Conservation (phyloP, 352 stramenopile species). For the Pythium periplocum region DNA sequence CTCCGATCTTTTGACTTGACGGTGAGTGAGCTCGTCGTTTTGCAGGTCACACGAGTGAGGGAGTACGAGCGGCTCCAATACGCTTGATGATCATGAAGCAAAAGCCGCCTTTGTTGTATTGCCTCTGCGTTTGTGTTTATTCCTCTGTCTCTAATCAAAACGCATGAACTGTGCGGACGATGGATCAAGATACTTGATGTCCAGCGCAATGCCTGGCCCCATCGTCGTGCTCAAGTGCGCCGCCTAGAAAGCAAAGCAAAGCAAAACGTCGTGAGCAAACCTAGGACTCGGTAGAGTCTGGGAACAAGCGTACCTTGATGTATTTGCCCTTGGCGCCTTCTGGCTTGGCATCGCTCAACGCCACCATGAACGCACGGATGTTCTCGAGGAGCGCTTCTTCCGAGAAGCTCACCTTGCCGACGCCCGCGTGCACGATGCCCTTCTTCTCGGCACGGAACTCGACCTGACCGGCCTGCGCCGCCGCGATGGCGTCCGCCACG, state of each 20-base stretch:
- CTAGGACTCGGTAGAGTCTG: background rate
- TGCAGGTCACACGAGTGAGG: background rate
- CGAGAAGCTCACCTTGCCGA: slow-evolving; percentile 88
- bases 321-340: slow-evolving; percentile 93
- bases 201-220: slow-evolving; percentile 70
- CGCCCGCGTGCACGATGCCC: slow-evolving; percentile 83
- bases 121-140: slow-evolving; percentile 6
- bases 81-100: too few species aligned
- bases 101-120: too few species aligned
- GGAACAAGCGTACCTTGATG: slow-evolving; percentile 56
- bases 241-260: slow-evolving; percentile 22
- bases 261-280: background rate
- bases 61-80: too few species aligned
- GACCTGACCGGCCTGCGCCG: slow-evolving; percentile 77
- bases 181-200: slow-evolving; percentile 83
- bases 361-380: slow-evolving; percentile 90
- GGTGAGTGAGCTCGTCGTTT: background rate
- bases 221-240: slow-evolving; percentile 85
- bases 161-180: slow-evolving; percentile 82
- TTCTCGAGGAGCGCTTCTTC: slow-evolving; percentile 90
- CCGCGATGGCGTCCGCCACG: slow-evolving; percentile 76
- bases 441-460: slow-evolving; percentile 90
- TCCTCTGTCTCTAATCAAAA: slow-evolving; percentile 52
- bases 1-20: background rate
- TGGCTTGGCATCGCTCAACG: slow-evolving; percentile 87